Evolutionary conservation across 805 yeast genomes (phyloP).

Genomic region (Myxozyma kluyveri): DNA sequence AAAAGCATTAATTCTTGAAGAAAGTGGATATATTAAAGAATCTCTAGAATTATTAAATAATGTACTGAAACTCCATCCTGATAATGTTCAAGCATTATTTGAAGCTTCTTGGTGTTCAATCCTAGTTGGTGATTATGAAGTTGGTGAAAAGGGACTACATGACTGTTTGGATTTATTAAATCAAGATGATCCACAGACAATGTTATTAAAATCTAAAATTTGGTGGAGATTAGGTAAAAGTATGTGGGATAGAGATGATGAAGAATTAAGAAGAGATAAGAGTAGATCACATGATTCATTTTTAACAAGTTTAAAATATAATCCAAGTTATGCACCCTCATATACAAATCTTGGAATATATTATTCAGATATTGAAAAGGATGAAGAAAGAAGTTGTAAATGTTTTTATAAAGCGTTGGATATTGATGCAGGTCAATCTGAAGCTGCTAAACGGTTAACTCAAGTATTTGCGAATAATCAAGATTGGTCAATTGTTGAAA

Average conservation of each 20-base stretch:
- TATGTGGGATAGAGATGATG: conserved; percentile 40
- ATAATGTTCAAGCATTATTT: conserved; percentile 56
- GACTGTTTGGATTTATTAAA: conserved; percentile 45
- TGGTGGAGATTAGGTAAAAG: conserved; percentile 76
- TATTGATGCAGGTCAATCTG: conserved; percentile 69
- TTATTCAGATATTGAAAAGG: conserved; percentile 59
- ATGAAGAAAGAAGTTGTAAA: conserved; percentile 68
- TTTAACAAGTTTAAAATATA: conserved; percentile 56
- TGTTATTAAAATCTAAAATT: conserved; percentile 57
- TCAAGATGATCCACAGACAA: conserved; percentile 53
- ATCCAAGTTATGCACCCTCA: conserved; percentile 68
- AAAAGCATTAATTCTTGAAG: conserved; percentile 72
- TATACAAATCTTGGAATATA: conserved; percentile 77
- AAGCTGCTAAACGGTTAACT: conserved; percentile 71
- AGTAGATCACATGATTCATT: conserved; percentile 57
- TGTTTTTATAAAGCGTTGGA: conserved; percentile 90
- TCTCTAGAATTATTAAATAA: conserved; percentile 55
- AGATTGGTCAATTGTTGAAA: conserved; percentile 85
- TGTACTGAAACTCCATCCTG: conserved; percentile 51
- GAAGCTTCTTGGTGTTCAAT: conserved; percentile 81
- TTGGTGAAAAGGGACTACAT: conserved; percentile 54
- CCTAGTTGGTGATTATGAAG: conserved; percentile 47
- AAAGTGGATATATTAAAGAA: conserved; percentile 53
- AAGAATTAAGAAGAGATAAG: conserved; percentile 32
- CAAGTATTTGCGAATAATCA: conserved; percentile 59